Base-by-base conservation (phyloP, 495 filamentous ascomycete genomes). In the Penicillium alfredii region DNA sequence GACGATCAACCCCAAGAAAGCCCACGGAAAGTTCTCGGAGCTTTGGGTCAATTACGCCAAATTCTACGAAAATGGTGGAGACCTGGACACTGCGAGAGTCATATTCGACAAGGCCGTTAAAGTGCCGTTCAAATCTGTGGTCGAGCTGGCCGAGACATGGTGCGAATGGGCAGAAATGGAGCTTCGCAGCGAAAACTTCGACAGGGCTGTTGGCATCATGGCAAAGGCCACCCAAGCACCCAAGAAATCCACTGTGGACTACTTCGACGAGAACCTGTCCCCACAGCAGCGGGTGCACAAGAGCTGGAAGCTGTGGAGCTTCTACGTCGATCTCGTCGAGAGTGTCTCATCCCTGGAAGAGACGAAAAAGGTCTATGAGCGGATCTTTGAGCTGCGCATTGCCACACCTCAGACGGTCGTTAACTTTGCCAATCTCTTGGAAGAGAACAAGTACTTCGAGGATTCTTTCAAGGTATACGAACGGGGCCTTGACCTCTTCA, bases 281-380 rank as follows among this genome's bases (percentile, higher is more conserved):
- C 90, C 93, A 7, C 93, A 97, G 57, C 92, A 97, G 61, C 77
- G 93, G 39, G 84, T 99, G 6, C 93, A 99, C 64, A 99, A 97
- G 72, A 93, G 87, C 56, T 99, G 93, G 93, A 99, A 97, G 60
- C 64, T 99, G 9, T 99, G 92, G 92, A 92, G 86, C 69, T 99
- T 97, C 73, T 99, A 99, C 51, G 89, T 99, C 24, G 92, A 99
- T 61, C 76, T 99, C 0, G 90, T 99, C 8, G 92, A 99, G 58
- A 92, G 86, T 63, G 88, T 94, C 11, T 79, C 82, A 40, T 87
- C 85, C 0, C 64, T 97, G 3, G 90, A 96, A 7, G 90, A 97
- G 63, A 97, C 92, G 8, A 82, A 78, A 55, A 88, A 84, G 56
- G 78, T 97, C 10, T 99, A 99, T 61, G 92, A 97, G 47, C 73